Conservation (phyloP, 2,329 filamentous ascomycete species). For the Penicillium sp. region DNA sequence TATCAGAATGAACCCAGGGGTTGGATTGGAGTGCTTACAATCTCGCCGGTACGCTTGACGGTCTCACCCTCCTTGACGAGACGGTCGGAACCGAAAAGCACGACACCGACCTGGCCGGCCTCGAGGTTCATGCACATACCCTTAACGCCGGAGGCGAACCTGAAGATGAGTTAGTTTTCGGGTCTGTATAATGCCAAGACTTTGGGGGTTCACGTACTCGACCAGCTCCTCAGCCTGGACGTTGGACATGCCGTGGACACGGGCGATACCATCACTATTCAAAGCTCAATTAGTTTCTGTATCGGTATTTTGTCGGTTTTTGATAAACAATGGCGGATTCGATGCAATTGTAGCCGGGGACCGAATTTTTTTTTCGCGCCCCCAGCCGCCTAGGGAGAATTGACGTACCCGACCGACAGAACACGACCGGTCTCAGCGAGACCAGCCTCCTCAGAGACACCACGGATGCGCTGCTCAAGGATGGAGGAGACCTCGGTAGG, state of each 20-base stretch:
- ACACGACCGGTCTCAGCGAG: slow-evolving; percentile 99
- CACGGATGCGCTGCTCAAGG: slow-evolving; percentile 98
- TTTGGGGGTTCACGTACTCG: slow-evolving; percentile 68
- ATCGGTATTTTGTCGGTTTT: slow-evolving; percentile 10
- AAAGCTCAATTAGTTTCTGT: slow-evolving; percentile 23
- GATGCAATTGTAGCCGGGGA: slow-evolving; percentile 29
- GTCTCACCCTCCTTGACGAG: slow-evolving; percentile 99
- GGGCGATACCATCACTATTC: slow-evolving; percentile 97
- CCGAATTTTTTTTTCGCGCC: slow-evolving; percentile 34
- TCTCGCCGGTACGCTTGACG: slow-evolving; percentile 99
- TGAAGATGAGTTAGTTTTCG: slow-evolving; percentile 45
- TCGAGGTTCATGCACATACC: slow-evolving; percentile 99
- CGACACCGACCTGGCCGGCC: slow-evolving; percentile 99
- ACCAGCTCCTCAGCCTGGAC: slow-evolving; percentile 99
- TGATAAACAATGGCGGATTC: slow-evolving; percentile 22
- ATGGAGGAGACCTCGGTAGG: slow-evolving; percentile 99
- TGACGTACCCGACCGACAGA: slow-evolving; percentile 93
- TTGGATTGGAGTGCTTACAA: slow-evolving; percentile 64
- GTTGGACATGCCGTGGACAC: slow-evolving; percentile 99
- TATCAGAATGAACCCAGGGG: slow-evolving; percentile 7
- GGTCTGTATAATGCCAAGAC: slow-evolving; percentile 18
- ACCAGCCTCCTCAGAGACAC: slow-evolving; percentile 93
- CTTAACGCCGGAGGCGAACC: slow-evolving; percentile 99
- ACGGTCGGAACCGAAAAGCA: slow-evolving; percentile 99
- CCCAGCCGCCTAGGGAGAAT: slow-evolving; percentile 17